Evolutionary conservation across 208 protist genomes (phyloP), one percentile per base, ranked within the genome.

Genomic region (Leishmania braziliensis): DNA sequence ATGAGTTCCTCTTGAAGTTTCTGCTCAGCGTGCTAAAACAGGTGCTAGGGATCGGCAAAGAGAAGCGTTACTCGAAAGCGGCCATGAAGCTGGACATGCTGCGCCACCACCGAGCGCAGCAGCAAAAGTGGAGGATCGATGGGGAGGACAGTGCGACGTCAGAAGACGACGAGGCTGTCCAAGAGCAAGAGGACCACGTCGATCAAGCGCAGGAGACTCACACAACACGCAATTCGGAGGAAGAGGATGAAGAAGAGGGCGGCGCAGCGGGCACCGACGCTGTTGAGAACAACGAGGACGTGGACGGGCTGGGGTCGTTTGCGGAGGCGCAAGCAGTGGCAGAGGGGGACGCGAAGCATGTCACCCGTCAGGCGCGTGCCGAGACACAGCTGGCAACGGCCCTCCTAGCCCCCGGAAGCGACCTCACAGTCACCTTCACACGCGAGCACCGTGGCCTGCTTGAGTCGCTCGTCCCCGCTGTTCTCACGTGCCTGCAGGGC

Each of bases 1-100:
- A 98, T 79, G 95, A 98, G 84, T 98, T 98, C 78, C 85, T 95
- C 39, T 83, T 98, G 20, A 92, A 92, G 77, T 96, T 92, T 78
- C 85, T 98, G 16, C 84, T 96, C 29, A 97, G 92, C 76, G 91
- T 97, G 29, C 86, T 98, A 68, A 92, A 94, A 85, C 92, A 92
- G 39, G 92, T 97, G 74, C 87, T 97, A n/a, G 93, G 93, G 33
- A 95, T 98, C 65, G 93, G 92, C 33, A 95, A 95, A 77, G 92
- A 95, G 79, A 88, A 88, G 77, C 90, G 87, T 65, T 92, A 91
- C 85, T 88, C 83, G 18, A 89, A 81, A 66, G 89, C 92, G 0
- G 85, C 85, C 63, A 84, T 95, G 73, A 89, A 93, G 78, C 88
- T 97, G 2, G 93, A 97, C 81, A 80, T 96, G 71, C 78, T 97